Evolutionary conservation across 768 basidiomycete genomes (phyloP), one percentile per base, ranked within the genome.

Genomic region (Suillus hirtellus): DNA sequence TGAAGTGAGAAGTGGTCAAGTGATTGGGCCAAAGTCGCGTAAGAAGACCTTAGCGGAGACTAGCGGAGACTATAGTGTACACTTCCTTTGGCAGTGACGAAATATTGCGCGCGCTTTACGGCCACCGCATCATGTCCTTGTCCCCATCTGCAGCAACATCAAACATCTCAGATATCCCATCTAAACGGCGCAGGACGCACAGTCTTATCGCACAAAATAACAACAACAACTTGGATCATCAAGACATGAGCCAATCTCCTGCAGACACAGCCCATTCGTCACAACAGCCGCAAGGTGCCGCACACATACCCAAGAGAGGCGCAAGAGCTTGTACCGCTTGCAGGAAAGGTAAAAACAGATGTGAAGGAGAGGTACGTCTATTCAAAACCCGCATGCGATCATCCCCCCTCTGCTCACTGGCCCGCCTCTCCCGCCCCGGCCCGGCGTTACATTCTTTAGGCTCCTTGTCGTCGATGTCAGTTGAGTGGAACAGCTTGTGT

Each of bases 271-370:
- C 69, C 65, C 67, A 71, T 63, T 60, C 70, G 69, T 65, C 60
- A 62, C 47, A 68, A 68, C 64, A 62, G 19, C 60, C 69, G 24
- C 81, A 77, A 62, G 62, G 75, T 61, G 37, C 80, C 37, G 72
- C 80, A n/a, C 90, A 93, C 75, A 90, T 93, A 68, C 91, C 92
- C 50, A 95, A 94, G 83, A 84, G 92, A 70, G 93, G 93, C n/a
- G 90, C 92, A 61, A 82, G 92, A 66, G 93, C 93, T 61, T 95
- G 93, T 75, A 93, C 92, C 17, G 86, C 89, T 66, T 95, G 93
- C 77, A 87, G 93, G 74, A 93, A 92, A 70, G 93, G 93, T 63
- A 95, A 95, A 82, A 95, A 95, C 81, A 82, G 93, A 75, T 95
- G 93, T 73, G 93, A 95, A 79, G 92, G 93, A 77, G 93, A 93